These are phyloP conservation scores for Plasmopara halstedii DNA, from an alignment of 352 stramenopile genomes.

Conservation along the genomic window DNA sequence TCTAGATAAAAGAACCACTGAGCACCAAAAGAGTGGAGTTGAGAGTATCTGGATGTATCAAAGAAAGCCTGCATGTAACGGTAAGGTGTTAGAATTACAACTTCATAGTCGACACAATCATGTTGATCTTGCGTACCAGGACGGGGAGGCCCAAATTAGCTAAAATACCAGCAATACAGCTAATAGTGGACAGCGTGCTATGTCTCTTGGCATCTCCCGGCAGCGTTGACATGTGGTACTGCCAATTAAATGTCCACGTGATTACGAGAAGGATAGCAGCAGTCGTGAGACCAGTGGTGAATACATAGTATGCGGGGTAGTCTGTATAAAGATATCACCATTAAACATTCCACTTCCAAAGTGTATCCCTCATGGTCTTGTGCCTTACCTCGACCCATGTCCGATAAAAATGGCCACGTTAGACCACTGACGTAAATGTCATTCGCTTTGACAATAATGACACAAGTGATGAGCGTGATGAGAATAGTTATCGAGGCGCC, in stretches of 20 bases:
- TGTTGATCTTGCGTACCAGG: slow-evolving; percentile 22
- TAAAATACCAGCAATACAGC: slow-evolving; percentile 24
- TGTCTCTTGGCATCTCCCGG: slow-evolving; percentile 13
- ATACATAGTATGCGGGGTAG: slow-evolving; percentile 51
- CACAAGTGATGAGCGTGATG: slow-evolving; percentile 39
- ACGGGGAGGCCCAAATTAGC: slow-evolving; percentile 42
- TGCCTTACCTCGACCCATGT: slow-evolving; percentile 44
- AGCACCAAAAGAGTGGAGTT: slow-evolving; percentile 33
- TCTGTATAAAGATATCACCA: slow-evolving; percentile 12
- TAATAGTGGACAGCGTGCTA: slow-evolving; percentile 19
- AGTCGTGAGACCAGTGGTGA: slow-evolving; percentile 41
- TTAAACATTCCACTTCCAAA: not conserved
- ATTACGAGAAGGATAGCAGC: slow-evolving; percentile 32
- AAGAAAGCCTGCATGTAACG: slow-evolving; percentile 37
- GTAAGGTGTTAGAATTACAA: not conserved
- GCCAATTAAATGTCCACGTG: slow-evolving; percentile 49
- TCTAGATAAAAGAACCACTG: slow-evolving; percentile 58
- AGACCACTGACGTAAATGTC: slow-evolving; percentile 47
- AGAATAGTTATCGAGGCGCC: slow-evolving; percentile 33
- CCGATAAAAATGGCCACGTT: slow-evolving; percentile 52
- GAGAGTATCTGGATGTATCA: slow-evolving; percentile 37
- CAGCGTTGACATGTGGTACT: slow-evolving; percentile 31
- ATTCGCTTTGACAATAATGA: slow-evolving; percentile 49
- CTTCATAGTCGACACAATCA: not conserved
- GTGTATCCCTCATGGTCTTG: not conserved